A percentile compares a stretch with the other conserved stretches of the same genome.
Conservation (phyloP, 371 early-diverging fungal species). For the Saksenaea oblongispora region DNA sequence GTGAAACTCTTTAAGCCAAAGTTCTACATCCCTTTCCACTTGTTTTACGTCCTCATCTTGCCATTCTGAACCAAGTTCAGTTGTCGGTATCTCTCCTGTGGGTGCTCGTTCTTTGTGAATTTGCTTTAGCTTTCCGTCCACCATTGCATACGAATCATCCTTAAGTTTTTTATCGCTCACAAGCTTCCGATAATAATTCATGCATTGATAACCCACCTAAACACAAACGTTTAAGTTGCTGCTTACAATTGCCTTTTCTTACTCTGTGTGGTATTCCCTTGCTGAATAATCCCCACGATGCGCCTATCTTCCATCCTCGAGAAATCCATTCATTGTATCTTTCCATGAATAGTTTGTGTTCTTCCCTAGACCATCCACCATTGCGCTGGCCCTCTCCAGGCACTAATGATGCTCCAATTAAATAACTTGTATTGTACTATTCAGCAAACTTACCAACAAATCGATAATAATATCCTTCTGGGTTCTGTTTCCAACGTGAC, state of each 20-base stretch:
- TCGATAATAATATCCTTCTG: slow-evolving; percentile 73
- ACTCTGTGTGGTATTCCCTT: slow-evolving; percentile 56
- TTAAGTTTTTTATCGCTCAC: slow-evolving; percentile 46
- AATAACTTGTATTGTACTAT: not conserved
- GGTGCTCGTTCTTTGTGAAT: slow-evolving; percentile 37
- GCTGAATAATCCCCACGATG: slow-evolving; percentile 65
- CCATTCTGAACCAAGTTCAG: slow-evolving; percentile 59
- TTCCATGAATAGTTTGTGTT: slow-evolving; percentile 54
- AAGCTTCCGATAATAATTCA: slow-evolving; percentile 60
- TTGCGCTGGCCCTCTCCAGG: slow-evolving; percentile 62
- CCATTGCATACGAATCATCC: slow-evolving; percentile 52
- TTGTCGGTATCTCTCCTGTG: slow-evolving; percentile 35
- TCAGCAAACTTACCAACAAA: slow-evolving; percentile 52
- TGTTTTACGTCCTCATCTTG: slow-evolving; percentile 49
- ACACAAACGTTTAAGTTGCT: not conserved
- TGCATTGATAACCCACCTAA: slow-evolving; percentile 67
- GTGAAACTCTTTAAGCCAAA: slow-evolving; percentile 61
- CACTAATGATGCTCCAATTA: slow-evolving; percentile 17
- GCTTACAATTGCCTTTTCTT: not conserved
- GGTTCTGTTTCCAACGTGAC: slow-evolving; percentile 28
- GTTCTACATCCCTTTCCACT: slow-evolving; percentile 50
- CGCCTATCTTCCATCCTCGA: slow-evolving; percentile 53
- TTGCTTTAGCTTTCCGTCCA: slow-evolving; percentile 57
- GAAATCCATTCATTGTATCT: slow-evolving; percentile 57
- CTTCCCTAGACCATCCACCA: slow-evolving; percentile 52